Evolutionary conservation across 2,329 filamentous ascomycete species (phyloP).

Genomic region (Sclerotinia trifoliorum): DNA sequence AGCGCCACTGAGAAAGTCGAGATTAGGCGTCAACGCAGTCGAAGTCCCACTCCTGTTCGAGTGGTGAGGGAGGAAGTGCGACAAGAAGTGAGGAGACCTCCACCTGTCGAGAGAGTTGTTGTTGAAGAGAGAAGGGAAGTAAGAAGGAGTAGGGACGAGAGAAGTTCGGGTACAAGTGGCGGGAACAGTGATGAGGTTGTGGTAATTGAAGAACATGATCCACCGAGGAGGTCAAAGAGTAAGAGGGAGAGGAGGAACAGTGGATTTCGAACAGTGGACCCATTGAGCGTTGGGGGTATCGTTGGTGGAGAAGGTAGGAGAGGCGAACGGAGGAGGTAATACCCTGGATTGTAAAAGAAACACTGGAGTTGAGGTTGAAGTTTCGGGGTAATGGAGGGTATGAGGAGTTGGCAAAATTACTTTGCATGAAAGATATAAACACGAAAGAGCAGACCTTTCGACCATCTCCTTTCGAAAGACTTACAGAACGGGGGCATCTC

Average conservation of each 20-base stretch:
- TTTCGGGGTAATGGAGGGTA: neutral
- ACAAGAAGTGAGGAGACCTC: constrained; percentile 21
- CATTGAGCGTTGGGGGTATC: constrained; percentile 35
- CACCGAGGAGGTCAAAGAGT: constrained; percentile 38
- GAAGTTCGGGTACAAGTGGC: constrained; percentile 25
- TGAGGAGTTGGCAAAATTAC: neutral
- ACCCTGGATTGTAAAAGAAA: neutral
- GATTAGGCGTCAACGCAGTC: constrained; percentile 28
- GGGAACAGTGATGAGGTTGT: constrained; percentile 39
- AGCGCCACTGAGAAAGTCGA: constrained; percentile 36
- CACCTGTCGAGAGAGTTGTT: constrained; percentile 35
- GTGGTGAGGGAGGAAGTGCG: constrained; percentile 31
- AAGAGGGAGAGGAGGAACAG: constrained; percentile 33
- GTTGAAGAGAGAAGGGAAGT: constrained; percentile 36
- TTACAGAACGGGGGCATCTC: neutral
- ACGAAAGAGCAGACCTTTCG: neutral
- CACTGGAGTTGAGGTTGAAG: neutral
- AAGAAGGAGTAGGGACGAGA: constrained; percentile 30
- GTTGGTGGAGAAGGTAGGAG: constrained; percentile 33
- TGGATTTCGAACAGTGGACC: constrained; percentile 40
- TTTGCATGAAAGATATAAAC: neutral
- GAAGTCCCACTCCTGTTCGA: constrained; percentile 26
- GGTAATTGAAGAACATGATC: constrained; percentile 41
- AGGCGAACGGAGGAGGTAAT: constrained; percentile 28
- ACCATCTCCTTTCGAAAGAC: neutral